Base-by-base conservation (phyloP, 441 rosid species). In the Hura crepitans region DNA sequence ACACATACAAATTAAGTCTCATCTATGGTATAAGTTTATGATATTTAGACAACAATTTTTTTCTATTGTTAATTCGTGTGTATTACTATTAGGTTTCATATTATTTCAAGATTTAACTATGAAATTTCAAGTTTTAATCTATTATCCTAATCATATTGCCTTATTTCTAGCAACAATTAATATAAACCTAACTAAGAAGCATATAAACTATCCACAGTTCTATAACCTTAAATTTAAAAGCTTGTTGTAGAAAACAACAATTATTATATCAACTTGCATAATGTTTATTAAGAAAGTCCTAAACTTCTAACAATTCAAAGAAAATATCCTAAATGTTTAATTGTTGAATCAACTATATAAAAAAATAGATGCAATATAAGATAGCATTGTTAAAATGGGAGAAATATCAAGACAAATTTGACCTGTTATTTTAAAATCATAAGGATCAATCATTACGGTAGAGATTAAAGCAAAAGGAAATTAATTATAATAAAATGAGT, bases 261-360 rank as follows among this genome's bases (percentile, higher is more conserved):
- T 65, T 15, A 49, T 33, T 25, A 58, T 12, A 46, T 25, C 31
- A 20, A 20, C 25, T 25, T 46, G 74, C 42, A 37, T 30, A 17
- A 23, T 54, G 25, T 25, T 15, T 35, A 15, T 37, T 20, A 5
- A 54, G 27, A n/a, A 55, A 56, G 58, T 15, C 46, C 31, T 18
- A 23, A n/a, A 60, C 30, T 45, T 35, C 23, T 71, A 14, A 45
- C 25, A 55, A 47, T 33, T 42, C 54, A 8, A 27, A 46, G n/a
- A 14, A 3, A 15, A 43, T 31, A 28, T 46, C 57, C 46, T 8
- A 13, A 10, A 23, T 30, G 2, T n/a, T 28, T 25, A 45, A 18
- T 39, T 43, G 31, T 54, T 28, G 72, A 42, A 37, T 27, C 62
- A 28, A 73, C 27, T n/a, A n/a, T n/a, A n/a, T n/a, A n/a, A n/a